Percentiles rank a stretch among this genome's conserved stretches.
Evolutionary conservation across 1,139 yeast species (phyloP).

Genomic region (Taphrina confusa): DNA sequence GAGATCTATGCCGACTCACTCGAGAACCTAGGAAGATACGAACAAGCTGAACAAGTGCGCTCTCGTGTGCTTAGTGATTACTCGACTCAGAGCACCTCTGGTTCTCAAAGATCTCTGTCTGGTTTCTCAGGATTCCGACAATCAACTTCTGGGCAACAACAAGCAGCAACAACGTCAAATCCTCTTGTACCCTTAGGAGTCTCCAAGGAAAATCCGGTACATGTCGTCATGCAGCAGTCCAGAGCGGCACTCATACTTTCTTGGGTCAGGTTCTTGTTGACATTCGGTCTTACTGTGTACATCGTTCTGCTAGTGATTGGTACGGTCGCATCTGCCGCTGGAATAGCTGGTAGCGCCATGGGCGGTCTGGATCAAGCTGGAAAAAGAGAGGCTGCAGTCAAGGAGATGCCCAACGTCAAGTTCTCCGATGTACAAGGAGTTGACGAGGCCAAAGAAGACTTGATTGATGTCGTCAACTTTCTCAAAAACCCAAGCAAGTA

Average conservation of each 20-base stretch:
- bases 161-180: background rate
- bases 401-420: constrained; percentile 84
- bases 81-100: background rate
- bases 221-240: constrained; percentile 85
- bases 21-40: constrained; percentile 14
- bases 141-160: background rate
- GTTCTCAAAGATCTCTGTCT: background rate
- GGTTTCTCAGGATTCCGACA: background rate
- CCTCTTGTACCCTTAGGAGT: constrained; percentile 7
- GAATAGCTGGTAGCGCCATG: constrained; percentile 53
- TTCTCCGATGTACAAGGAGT: constrained; percentile 96
- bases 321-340: constrained; percentile 47
- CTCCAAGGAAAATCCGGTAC: constrained; percentile 60
- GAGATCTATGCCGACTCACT: constrained; percentile 53
- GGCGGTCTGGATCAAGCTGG: constrained; percentile 29
- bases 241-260: constrained; percentile 72
- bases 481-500: constrained; percentile 93
- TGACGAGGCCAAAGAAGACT: constrained; percentile 96
- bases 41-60: constrained; percentile 21
- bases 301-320: constrained; percentile 62
- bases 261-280: constrained; percentile 88
- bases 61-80: constrained; percentile 6
- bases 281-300: constrained; percentile 68
- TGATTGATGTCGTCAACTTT: constrained; percentile 95
- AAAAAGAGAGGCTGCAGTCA: constrained; percentile 41